Base-by-base conservation (phyloP, 2,329 filamentous ascomycete species). In the Alternaria brassicicola region DNA sequence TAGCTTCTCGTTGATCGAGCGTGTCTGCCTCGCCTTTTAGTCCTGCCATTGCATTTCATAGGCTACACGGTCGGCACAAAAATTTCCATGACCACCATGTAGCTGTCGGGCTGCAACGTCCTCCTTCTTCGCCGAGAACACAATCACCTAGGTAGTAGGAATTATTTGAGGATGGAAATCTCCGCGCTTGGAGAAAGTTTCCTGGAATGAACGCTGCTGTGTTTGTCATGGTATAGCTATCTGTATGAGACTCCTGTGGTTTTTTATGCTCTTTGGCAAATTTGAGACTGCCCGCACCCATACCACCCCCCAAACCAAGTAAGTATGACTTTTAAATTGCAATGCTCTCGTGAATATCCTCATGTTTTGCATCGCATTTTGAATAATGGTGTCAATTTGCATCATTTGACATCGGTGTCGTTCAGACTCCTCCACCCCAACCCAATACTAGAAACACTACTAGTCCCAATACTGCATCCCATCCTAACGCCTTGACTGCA, bases 21-120 rank as follows among this genome's bases (percentile, higher is more conserved):
- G 71, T 93, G 90, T 93, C 91, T 9, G 13, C 21, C 38, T 41
- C 38, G 39, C 39, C 21, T 25, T 42, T 13, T 42, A n/a, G 6
- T 25, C 21, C 25, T 15, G 25, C 39, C n/a, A 21, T 42, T 30
- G 28, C 10, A 30, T 8, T 36, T 36, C n/a, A n/a, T 31, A 10
- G 10, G 13, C 42, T 19, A 17, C 23, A 15, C 17, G 7, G 21
- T 10, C n/a, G 12, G 9, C 12, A 3, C 28, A 31, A 19, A 33
- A 13, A 26, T 23, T 23, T 30, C 12, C 13, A 19, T 17, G 12
- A 19, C 43, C 8, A 38, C 17, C 7, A 38, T 4, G 35, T 38
- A 38, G 17, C 35, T 4, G 17, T 21, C 17, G 12, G 17, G 8
- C 35, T 38, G 35, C 9, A 38, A 17, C 9, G 12, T 19, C 9